A percentile compares a stretch with the other conserved stretches of the same genome.
phyloP scores from a whole-genome alignment of 225 moss, liverwort and hornwort genomes.

The Straminergon stramineum region DNA sequence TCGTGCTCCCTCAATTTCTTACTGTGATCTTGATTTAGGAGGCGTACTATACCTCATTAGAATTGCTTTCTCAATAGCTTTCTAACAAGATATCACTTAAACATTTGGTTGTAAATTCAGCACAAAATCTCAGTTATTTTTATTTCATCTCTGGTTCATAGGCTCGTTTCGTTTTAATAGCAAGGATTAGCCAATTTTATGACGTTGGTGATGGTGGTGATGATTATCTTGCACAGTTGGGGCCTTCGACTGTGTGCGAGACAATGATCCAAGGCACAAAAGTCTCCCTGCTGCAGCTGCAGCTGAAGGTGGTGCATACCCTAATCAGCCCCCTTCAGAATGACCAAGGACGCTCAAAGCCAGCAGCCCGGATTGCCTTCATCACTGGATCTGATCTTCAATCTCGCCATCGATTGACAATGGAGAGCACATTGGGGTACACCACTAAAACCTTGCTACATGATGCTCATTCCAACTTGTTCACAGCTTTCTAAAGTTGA shows the following conservation, averaged over 20 bases:
- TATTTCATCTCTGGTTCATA: neutral
- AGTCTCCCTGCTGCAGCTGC: constrained; percentile 37
- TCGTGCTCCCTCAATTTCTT: neutral
- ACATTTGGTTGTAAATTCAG: neutral
- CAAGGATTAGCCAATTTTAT: neutral
- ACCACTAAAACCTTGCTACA: neutral
- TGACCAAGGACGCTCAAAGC: constrained; percentile 14
- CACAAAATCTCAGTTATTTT: neutral
- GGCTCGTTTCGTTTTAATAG: neutral
- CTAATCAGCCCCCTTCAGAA: constrained; percentile 3
- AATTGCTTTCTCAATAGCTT: neutral
- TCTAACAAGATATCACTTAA: neutral
- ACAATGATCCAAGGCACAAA: constrained; percentile 44
- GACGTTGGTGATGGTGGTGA: neutral
- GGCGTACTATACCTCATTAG: neutral
- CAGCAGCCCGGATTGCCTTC: constrained; percentile 28
- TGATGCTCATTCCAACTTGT: neutral
- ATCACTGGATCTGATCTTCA: constrained; percentile 38
- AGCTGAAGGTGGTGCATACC: constrained; percentile 30
- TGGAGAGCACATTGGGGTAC: constrained; percentile 50
- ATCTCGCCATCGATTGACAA: constrained; percentile 38
- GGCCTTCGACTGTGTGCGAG: constrained; percentile 32
- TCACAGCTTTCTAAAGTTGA: neutral
- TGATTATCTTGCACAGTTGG: constrained; percentile 17
- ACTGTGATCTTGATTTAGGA: neutral